Evolutionary conservation across 2,329 filamentous ascomycete genomes (phyloP).

Genomic region (Ophiosphaerella narmari): DNA sequence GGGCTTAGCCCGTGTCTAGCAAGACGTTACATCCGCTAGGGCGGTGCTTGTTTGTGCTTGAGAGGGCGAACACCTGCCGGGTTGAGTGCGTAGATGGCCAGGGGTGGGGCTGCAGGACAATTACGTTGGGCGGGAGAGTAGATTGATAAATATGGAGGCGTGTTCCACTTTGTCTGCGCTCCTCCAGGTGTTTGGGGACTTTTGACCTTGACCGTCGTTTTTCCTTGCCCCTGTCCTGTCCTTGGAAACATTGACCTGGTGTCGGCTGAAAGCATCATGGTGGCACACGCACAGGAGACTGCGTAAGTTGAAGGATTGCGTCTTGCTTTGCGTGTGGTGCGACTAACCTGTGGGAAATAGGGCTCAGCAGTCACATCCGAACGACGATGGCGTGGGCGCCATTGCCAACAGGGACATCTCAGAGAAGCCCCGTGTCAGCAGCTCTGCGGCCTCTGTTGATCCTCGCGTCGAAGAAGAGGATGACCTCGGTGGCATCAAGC

Average conservation of each 20-base stretch:
- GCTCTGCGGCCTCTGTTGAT: conserved; percentile 21
- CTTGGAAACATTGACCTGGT: conserved; percentile 12
- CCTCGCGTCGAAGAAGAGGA: conserved; percentile 28
- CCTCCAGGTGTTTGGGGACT: conserved; percentile 16
- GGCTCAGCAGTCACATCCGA: conserved; percentile 35
- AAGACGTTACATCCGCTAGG: conserved; percentile 40
- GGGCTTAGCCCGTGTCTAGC: conserved; percentile 21
- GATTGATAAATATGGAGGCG: conserved; percentile 32
- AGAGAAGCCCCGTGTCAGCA: conserved; percentile 12
- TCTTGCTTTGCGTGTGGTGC: not conserved
- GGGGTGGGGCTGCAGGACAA: conserved; percentile 1
- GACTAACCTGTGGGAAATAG: conserved; percentile 17
- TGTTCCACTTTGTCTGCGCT: conserved; percentile 8
- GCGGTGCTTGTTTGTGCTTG: conserved; percentile 32
- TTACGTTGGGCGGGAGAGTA: not conserved
- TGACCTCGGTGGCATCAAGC: conserved; percentile 40
- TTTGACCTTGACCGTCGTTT: conserved; percentile 5
- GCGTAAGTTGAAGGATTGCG: conserved; percentile 23
- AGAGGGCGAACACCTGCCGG: conserved; percentile 15
- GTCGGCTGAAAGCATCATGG: conserved; percentile 15
- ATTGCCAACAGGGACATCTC: conserved; percentile 8
- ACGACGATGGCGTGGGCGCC: conserved; percentile 22
- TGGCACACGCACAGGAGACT: conserved; percentile 35
- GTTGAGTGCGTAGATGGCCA: conserved; percentile 4
- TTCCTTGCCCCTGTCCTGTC: conserved; percentile 7